Base-by-base conservation (phyloP, 208 protist genomes). In the Leishmania arabica region DNA sequence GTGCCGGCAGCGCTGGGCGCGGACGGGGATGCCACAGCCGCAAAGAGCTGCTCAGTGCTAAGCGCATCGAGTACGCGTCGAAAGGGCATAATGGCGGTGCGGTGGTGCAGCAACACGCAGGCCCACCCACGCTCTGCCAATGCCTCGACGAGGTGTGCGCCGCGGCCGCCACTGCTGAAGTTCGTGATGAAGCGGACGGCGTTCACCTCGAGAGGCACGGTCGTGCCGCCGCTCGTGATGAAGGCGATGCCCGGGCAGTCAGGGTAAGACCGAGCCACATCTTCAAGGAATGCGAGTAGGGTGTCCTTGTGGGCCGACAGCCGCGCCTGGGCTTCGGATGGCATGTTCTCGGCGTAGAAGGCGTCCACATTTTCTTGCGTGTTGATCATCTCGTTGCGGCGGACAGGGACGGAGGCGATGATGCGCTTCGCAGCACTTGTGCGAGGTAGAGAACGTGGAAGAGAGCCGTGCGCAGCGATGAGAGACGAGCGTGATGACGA, bases 121-220 rank as follows among this genome's bases (percentile, higher is more conserved):
- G 90, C 87, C 94, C 94, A 97, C 49, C 81, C 87, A 49, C 90
- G 91, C 80, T 86, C 78, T 15, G 87, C 86, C 49, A 95, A 85
- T 42, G 77, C 75, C 68, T 97, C 94, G 6, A 91, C 90, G 45
- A 96, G 82, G 64, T 66, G 84, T 17, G 94, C 94, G 19, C 94
- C 94, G 64, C 94, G 92, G 45, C 88, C 89, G 76, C 94, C 94
- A 71, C 85, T 91, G 85, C 92, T 96, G 75, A 97, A 95, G 88
- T 97, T 97, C 27, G 90, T 92, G 66, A 97, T 58, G 78, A 88
- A 96, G 80, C 94, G 94, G 31, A 97, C 94, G 27, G 94, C 86
- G 75, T 95, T 92, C n/a, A 91, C 84, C 86, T 97, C 94, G 9
- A 97, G 84, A 6, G 94, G 91, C 42, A 95, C 92, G 7, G 81